Conservation (phyloP, 495 filamentous ascomycete genomes). For the Xylaria longipes region DNA sequence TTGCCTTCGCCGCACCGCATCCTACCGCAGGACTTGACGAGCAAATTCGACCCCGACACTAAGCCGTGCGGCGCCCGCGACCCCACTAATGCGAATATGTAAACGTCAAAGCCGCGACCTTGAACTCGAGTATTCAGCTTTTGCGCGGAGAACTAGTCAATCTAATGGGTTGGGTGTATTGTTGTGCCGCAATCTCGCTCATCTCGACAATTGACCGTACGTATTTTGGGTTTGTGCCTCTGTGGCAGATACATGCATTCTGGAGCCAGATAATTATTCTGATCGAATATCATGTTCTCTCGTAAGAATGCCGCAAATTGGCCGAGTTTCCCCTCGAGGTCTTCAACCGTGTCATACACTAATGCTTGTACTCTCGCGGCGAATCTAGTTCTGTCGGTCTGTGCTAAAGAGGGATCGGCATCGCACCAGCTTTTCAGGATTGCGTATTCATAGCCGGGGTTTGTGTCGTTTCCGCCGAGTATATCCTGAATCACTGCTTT, state of each 20-base stretch:
- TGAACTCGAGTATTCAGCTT: no score
- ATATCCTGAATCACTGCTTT: neutral
- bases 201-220: no score
- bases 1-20: neutral
- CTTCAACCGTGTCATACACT: neutral
- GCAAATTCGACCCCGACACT: no score
- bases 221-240: no score
- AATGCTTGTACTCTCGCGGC: neutral
- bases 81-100: no score
- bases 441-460: neutral
- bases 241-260: constrained; percentile 1
- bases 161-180: no score
- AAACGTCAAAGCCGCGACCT: no score
- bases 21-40: no score
- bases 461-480: neutral
- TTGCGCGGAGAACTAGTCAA: no score
- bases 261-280: neutral
- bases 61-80: no score
- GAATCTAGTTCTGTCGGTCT: neutral
- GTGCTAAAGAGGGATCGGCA: neutral
- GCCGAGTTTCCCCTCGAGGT: neutral
- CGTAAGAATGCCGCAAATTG: neutral
- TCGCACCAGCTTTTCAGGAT: neutral
- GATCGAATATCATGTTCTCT: neutral
- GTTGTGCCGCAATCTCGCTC: no score